Base-by-base conservation (phyloP, 73 alveolate genomes). In the Paramecium sexaurelia region DNA sequence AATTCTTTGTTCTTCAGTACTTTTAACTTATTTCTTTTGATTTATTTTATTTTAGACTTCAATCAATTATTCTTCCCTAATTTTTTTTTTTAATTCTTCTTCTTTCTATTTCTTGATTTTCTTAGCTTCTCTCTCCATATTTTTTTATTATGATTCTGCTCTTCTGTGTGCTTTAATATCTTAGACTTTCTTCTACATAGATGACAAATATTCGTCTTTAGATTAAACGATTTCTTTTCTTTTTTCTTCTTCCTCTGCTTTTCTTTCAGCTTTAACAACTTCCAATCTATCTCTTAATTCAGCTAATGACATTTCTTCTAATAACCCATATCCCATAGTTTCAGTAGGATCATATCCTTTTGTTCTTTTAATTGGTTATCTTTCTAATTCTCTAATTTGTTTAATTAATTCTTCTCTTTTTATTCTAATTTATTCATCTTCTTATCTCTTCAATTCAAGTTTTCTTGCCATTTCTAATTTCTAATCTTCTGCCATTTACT, bases 341-440 rank as follows among this genome's bases (percentile, higher is more conserved):
- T 98, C 99, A 1, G 99, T 98, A 24, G 99, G 99, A 92, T 98
- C 99, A 92, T 97, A 98, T 7, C 99, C 99, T 55, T 97, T 98
- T 1, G 98, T 97, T 55, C 99, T 90, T 8, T 94, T 96, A 8
- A 97, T 96, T 4, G 99, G 99, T 37, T 97, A 92, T 85, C 95
- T 97, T 92, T 98, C 99, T 17, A 97, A 91, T 92, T 98, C 99
- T 88, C 99, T 92, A 26, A 98, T 96, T 92, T 98, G 96, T 68
- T 99, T 91, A 78, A 98, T 98, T 29, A 98, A 96, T 91, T 98
- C 99, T 84, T 98, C 99, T 91, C 98, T 92, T 85, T 98, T 94
- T 36, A 95, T 95, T 88, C 95, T 92, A 75, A 96, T 99, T 47
- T 95, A 88, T 84, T 92, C 97, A 71, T 98, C 99, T 93, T 98